A percentile compares a stretch with the other conserved stretches of the same genome.
Conservation (phyloP, 371 early-diverging fungal genomes). For the Haplosporangium sp. region DNA sequence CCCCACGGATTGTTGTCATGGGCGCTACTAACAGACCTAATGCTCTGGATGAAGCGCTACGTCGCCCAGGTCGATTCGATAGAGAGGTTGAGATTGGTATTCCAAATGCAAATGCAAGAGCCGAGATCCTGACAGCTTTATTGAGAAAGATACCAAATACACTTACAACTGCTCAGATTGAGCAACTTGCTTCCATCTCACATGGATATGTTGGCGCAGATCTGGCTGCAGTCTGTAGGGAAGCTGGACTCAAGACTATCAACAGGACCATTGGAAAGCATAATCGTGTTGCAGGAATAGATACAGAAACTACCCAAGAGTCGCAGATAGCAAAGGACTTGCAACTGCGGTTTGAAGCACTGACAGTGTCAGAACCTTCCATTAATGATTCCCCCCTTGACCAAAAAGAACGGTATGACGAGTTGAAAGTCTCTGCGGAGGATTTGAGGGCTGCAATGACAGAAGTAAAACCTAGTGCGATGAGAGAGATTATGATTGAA, state of each 20-base stretch:
- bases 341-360: constrained; percentile 18
- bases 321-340: neutral
- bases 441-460: constrained; percentile 72
- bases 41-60: constrained; percentile 93
- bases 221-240: constrained; percentile 86
- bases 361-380: constrained; percentile 20
- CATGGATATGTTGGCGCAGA: constrained; percentile 99
- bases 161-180: constrained; percentile 68
- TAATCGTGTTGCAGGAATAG: neutral
- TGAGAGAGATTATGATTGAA: constrained; percentile 96
- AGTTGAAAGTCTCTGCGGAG: constrained; percentile 42
- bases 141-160: constrained; percentile 78
- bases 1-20: constrained; percentile 82
- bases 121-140: constrained; percentile 82
- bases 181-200: constrained; percentile 70
- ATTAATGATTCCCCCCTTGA: neutral
- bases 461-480: constrained; percentile 91
- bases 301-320: neutral
- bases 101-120: constrained; percentile 81
- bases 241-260: constrained; percentile 90
- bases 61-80: constrained; percentile 98
- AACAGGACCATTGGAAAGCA: constrained; percentile 60
- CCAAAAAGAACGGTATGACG: constrained; percentile 14
- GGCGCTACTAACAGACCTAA: constrained; percentile 99
- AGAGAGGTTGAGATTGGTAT: constrained; percentile 96